Evolutionary conservation across 352 stramenopile species (phyloP), one percentile per base, ranked within the genome.

Genomic region (Phytophthora litchii): DNA sequence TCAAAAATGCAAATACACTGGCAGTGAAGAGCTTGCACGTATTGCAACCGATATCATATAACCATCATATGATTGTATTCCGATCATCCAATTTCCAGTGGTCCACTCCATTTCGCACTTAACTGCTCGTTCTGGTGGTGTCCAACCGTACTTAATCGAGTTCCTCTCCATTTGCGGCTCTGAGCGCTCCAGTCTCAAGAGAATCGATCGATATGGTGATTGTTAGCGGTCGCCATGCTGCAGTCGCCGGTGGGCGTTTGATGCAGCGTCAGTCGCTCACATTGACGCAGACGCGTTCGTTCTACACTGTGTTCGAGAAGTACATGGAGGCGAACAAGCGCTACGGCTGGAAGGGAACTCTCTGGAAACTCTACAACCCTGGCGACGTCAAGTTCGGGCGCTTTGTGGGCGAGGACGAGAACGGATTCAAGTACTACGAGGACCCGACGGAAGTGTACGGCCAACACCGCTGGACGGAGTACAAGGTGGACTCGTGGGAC

Each of bases 351-450:
- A 89, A 93, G 79, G 69, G 76, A 8, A 80, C 78, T 45, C 73
- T 95, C 35, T 95, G 86, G 86, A 92, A 93, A 64, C 78, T 95
- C n/a, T 95, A 92, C 70, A 92, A 92, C 67, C 79, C 83, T 1
- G 83, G 83, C 12, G 86, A 95, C 58, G 83, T 95, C 65, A 95
- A 95, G 70, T 95, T 95, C 61, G 86, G 86, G 14, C 83, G 88
- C 47, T 72, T 81, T 34, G 84, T 95, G 20, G 86, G 86, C 35
- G 59, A 88, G 51, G 86, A 95, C 61, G 69, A 89, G 69, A 91
- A 93, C 59, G 86, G 86, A 40, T 88, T 89, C 73, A 86, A 89
- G 72, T 95, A 93, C 78, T 95, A 88, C 64, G 86, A 95, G 36
- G 86, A 95, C 63, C 81, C 81, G 36, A 89, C 75, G 2, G 86